phyloP scores from a whole-genome alignment of 768 basidiomycete species.

The Amanita fuliginea region DNA sequence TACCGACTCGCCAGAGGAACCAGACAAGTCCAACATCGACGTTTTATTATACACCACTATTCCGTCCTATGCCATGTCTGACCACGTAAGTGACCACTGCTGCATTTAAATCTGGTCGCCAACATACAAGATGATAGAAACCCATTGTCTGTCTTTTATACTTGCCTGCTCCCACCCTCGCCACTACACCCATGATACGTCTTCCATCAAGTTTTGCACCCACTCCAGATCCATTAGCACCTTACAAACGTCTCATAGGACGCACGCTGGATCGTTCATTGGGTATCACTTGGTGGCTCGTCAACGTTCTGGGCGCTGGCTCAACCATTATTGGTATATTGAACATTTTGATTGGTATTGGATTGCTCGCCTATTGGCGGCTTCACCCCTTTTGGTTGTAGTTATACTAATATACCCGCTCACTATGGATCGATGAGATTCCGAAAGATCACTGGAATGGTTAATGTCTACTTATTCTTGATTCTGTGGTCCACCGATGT shows the following conservation, averaged over 20 bases:
- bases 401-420: neutral
- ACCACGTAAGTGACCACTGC: slow-evolving; percentile 52
- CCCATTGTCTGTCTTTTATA: slow-evolving; percentile 71
- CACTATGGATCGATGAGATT: too few relatives aligned
- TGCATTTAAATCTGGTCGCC: neutral
- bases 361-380: slow-evolving; percentile 55
- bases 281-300: slow-evolving; percentile 71
- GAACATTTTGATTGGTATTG: slow-evolving; percentile 61
- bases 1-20: slow-evolving; percentile 45
- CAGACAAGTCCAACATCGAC: slow-evolving; percentile 40
- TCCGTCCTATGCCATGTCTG: slow-evolving; percentile 78
- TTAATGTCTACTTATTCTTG: neutral
- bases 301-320: slow-evolving; percentile 70
- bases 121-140: slow-evolving; percentile 40
- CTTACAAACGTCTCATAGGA: slow-evolving; percentile 53
- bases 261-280: slow-evolving; percentile 59
- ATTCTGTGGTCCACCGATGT: neutral
- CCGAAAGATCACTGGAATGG: neutral
- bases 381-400: slow-evolving; percentile 11
- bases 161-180: slow-evolving; percentile 29
- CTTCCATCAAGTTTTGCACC: slow-evolving; percentile 44
- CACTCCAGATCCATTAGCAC: slow-evolving; percentile 39
- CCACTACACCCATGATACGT: slow-evolving; percentile 27
- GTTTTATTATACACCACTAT: slow-evolving; percentile 72
- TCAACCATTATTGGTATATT: slow-evolving; percentile 57